These are phyloP conservation scores for Saccharomyces hybrid DNA, from an alignment of 1,139 yeast species.

Conservation along the genomic window DNA sequence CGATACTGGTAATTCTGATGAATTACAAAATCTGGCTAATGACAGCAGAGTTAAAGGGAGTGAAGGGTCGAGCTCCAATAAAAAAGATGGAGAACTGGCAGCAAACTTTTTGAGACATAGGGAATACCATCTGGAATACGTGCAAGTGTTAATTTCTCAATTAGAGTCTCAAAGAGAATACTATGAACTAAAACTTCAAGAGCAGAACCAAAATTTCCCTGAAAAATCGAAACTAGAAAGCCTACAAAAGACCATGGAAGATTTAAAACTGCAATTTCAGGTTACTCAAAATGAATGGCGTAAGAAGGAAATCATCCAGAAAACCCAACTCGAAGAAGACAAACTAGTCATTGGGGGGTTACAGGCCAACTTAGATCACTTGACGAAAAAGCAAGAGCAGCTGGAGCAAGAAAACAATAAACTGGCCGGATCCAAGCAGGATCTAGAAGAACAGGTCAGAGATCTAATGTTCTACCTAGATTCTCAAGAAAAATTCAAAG, in stretches of 20 bases:
- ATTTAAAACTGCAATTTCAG: conserved; percentile 5
- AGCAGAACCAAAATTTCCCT: conserved; percentile 24
- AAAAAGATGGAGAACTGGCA: conserved; percentile 16
- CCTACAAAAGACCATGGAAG: conserved; percentile 15
- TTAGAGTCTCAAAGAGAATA: conserved; percentile 81
- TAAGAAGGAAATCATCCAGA: conserved; percentile 9
- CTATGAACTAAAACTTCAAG: conserved; percentile 55
- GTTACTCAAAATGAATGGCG: conserved; percentile 6
- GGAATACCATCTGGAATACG: conserved; percentile 66
- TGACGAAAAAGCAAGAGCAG: conserved; percentile 36
- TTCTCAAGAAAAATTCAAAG: conserved; percentile 60
- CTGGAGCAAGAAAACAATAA: conserved; percentile 24
- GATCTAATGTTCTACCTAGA: conserved; percentile 81
- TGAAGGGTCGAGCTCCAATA: conserved; percentile 9
- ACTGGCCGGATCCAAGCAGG: conserved; percentile 27
- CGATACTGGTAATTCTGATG: background rate
- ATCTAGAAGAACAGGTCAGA: conserved; percentile 58
- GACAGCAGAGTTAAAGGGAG: conserved; percentile 4
- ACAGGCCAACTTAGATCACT: conserved; percentile 46
- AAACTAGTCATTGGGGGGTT: conserved; percentile 49
- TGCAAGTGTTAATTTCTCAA: conserved; percentile 70
- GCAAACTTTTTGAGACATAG: conserved; percentile 39
- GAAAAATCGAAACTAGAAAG: conserved; percentile 30
- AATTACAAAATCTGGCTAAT: background rate
- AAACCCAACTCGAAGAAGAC: conserved; percentile 38